Evolutionary conservation across 2,329 filamentous ascomycete species (phyloP).

Genomic region (Neodidymelliopsis sp.): DNA sequence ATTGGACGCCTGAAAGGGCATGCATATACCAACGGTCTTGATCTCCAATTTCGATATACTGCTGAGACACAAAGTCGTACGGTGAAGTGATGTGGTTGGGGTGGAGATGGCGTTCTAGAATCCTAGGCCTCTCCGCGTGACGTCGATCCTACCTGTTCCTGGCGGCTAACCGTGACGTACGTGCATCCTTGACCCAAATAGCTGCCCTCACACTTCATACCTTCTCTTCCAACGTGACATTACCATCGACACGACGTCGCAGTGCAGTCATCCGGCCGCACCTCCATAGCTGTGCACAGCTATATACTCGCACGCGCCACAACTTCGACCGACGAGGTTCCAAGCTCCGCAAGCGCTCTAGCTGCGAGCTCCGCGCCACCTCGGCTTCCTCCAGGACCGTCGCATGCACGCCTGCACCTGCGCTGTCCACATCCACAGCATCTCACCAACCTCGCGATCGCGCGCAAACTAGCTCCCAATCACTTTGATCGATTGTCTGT

Average conservation of each 20-base stretch:
- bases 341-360: not conserved
- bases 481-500: too few species aligned
- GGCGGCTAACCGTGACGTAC: conserved; percentile 23
- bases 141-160: conserved; percentile 26
- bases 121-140: conserved; percentile 17
- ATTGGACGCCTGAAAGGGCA: conserved; percentile 10
- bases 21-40: conserved; percentile 1
- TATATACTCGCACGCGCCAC: too few species aligned
- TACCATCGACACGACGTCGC: not conserved
- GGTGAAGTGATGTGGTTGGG: not conserved
- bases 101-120: conserved; percentile 4
- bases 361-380: conserved; percentile 22
- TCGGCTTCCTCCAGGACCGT: conserved; percentile 14
- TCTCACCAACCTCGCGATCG: not conserved
- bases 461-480: not conserved
- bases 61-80: not conserved
- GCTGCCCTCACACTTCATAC: conserved; percentile 21
- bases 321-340: too few species aligned
- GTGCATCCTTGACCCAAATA: conserved; percentile 19
- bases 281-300: conserved; percentile 12
- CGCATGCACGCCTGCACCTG: not conserved
- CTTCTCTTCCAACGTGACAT: not conserved
- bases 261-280: not conserved
- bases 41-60: not conserved
- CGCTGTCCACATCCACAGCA: not conserved